These are phyloP conservation scores for Sphagnurus paluster DNA, from an alignment of 1,284 basidiomycete species.

Conservation along the genomic window DNA sequence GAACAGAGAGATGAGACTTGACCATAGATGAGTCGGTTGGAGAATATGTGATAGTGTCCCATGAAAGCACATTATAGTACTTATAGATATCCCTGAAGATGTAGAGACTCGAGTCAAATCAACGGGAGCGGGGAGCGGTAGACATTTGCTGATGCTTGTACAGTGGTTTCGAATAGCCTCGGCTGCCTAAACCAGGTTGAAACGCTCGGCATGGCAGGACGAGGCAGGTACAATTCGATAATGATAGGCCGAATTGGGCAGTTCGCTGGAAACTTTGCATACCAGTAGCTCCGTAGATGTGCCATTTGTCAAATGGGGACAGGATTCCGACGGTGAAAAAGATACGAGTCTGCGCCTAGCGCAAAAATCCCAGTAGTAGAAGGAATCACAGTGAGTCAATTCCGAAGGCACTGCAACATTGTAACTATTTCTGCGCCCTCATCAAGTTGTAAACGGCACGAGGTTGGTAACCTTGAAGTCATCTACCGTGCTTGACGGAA, in stretches of 20 bases:
- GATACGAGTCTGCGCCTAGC: slow-evolving; percentile 6
- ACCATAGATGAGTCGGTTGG: slow-evolving; percentile 30
- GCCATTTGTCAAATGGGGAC: slow-evolving; percentile 14
- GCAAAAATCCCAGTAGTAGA: not conserved
- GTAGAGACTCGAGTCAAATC: slow-evolving; percentile 14
- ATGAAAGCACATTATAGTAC: slow-evolving; percentile 3
- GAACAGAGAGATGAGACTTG: slow-evolving; percentile 43
- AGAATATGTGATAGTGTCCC: not conserved
- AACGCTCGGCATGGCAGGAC: slow-evolving; percentile 26
- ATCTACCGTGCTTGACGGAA: slow-evolving; percentile 1
- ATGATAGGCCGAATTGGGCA: slow-evolving; percentile 7
- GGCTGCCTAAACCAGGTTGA: slow-evolving; percentile 28
- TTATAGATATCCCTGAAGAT: slow-evolving; percentile 7
- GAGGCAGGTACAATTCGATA: slow-evolving; percentile 22
- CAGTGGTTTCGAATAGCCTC: slow-evolving; percentile 36
- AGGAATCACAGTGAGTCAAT: slow-evolving; percentile 13
- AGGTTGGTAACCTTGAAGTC: not conserved
- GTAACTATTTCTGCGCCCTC: not conserved
- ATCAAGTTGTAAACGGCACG: slow-evolving; percentile 6
- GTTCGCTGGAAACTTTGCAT: slow-evolving; percentile 4
- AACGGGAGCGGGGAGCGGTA: slow-evolving; percentile 23
- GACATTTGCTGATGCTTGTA: slow-evolving; percentile 20
- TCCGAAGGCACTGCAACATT: slow-evolving; percentile 10
- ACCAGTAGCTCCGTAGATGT: slow-evolving; percentile 3
- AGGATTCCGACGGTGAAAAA: slow-evolving; percentile 3